phyloP scores from a whole-genome alignment of 192 early-diverging fungal species.

The Coemansia sp. region DNA sequence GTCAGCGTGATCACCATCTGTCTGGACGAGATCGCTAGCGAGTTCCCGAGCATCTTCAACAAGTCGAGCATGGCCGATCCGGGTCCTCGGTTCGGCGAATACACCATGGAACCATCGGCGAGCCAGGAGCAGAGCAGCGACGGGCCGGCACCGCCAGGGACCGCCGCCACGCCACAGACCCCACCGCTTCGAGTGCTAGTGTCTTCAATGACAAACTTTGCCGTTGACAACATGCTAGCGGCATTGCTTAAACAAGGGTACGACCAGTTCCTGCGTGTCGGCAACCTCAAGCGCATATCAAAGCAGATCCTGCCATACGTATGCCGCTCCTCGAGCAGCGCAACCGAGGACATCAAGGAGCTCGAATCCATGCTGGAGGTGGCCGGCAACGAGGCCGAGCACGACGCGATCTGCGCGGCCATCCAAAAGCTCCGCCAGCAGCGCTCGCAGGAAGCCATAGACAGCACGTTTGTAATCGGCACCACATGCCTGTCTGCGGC shows the following conservation, averaged over 20 bases:
- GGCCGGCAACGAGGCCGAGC: constrained; percentile 57
- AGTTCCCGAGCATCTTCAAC: constrained; percentile 31
- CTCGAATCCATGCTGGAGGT: constrained; percentile 73
- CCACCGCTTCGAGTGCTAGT: constrained; percentile 62
- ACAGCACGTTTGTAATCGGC: constrained; percentile 61
- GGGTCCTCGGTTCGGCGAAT: constrained; percentile 5
- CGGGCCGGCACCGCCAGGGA: not conserved
- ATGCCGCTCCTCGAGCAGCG: constrained; percentile 36
- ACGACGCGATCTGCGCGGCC: constrained; percentile 31
- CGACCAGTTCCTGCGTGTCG: constrained; percentile 69
- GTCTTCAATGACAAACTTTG: constrained; percentile 77
- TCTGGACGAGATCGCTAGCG: constrained; percentile 58
- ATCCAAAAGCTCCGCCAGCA: constrained; percentile 56
- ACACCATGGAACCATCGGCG: not conserved
- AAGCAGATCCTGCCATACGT: constrained; percentile 69
- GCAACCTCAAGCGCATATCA: constrained; percentile 71
- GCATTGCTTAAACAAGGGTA: constrained; percentile 67
- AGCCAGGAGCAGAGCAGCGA: not conserved
- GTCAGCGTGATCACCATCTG: constrained; percentile 66
- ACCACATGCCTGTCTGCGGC: constrained; percentile 81
- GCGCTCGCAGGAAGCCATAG: constrained; percentile 26
- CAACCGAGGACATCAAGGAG: constrained; percentile 70
- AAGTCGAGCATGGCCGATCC: not conserved
- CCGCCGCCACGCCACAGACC: not conserved
- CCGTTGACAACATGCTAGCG: constrained; percentile 73